phyloP scores from a whole-genome alignment of 192 early-diverging fungal genomes.

The Gryganskiella cystojenkinii region DNA sequence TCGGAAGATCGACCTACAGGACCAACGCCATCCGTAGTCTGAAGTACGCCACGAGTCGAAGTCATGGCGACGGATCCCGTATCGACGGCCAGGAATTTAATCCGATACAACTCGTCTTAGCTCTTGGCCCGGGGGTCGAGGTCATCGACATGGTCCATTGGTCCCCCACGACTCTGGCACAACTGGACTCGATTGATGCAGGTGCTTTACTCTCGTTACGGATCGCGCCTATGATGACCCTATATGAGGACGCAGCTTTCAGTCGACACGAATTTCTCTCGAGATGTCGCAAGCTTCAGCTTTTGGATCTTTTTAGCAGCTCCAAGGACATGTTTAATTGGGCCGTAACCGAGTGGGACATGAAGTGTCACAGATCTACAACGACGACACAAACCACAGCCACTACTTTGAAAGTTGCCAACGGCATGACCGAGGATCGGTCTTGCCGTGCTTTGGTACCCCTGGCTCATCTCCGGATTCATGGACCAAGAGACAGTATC shows the following conservation, averaged over 20 bases:
- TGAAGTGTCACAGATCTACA: too few species aligned
- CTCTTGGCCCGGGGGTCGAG: slow-evolving; percentile 28
- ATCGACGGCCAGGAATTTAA: slow-evolving; percentile 15
- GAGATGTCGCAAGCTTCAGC: slow-evolving; percentile 21
- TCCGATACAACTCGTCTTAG: slow-evolving; percentile 21
- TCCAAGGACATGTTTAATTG: slow-evolving; percentile 30
- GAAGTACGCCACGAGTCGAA: slow-evolving; percentile 17
- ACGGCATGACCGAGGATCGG: neutral
- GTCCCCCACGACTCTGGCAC: neutral
- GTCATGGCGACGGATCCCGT: slow-evolving; percentile 7
- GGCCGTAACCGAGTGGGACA: slow-evolving; percentile 41
- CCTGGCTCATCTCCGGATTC: slow-evolving; percentile 11
- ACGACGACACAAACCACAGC: neutral
- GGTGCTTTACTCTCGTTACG: slow-evolving; percentile 7
- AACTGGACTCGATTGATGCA: slow-evolving; percentile 25
- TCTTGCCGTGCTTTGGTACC: slow-evolving; percentile 1
- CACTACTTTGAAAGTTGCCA: neutral
- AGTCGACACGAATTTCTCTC: slow-evolving; percentile 31
- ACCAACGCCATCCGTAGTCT: slow-evolving; percentile 16
- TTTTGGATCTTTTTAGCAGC: slow-evolving; percentile 22
- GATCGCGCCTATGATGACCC: slow-evolving; percentile 9
- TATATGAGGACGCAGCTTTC: slow-evolving; percentile 7
- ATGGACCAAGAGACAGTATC: slow-evolving; percentile 21
- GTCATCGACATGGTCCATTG: slow-evolving; percentile 25
- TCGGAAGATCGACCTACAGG: neutral